These are phyloP conservation scores for Cardamine resedifolia DNA, from an alignment of 345 rosid species.

Conservation along the genomic window DNA sequence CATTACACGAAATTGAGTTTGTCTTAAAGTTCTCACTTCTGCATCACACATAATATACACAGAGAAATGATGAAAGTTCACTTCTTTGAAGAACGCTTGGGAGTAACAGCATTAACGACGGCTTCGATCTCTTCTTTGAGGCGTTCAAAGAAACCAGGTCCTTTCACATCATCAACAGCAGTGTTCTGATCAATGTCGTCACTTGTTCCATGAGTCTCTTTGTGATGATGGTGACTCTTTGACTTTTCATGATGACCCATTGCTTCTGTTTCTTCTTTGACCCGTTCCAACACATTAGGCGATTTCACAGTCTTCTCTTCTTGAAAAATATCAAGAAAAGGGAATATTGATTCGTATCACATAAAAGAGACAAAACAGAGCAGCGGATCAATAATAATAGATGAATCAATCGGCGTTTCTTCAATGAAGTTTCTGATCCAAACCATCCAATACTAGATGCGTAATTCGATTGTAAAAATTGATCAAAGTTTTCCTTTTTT, in stretches of 20 bases:
- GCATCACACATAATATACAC: background rate
- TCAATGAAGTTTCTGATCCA: background rate
- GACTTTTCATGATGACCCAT: constrained; percentile 35
- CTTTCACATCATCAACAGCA: constrained; percentile 42
- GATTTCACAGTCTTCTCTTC: constrained; percentile 42
- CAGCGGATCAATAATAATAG: background rate
- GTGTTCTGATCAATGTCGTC: constrained; percentile 47
- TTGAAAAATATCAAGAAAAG: background rate
- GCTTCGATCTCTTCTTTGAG: constrained; percentile 61
- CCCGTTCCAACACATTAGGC: constrained; percentile 45
- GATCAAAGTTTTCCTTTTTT: background rate
- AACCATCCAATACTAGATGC: background rate
- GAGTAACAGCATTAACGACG: constrained; percentile 42
- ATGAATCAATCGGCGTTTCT: background rate
- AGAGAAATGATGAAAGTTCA: background rate
- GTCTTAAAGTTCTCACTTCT: background rate
- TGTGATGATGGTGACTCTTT: constrained; percentile 45
- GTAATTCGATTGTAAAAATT: background rate
- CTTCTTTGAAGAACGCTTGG: constrained; percentile 38
- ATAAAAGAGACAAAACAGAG: background rate
- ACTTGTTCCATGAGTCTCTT: constrained; percentile 51
- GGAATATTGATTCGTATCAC: background rate
- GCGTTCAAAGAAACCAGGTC: constrained; percentile 47
- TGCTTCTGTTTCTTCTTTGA: constrained; percentile 52
- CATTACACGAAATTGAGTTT: background rate